Evolutionary conservation across 2,329 filamentous ascomycete species (phyloP), one percentile per base, ranked within the genome.

Genomic region (Onygena corvina): DNA sequence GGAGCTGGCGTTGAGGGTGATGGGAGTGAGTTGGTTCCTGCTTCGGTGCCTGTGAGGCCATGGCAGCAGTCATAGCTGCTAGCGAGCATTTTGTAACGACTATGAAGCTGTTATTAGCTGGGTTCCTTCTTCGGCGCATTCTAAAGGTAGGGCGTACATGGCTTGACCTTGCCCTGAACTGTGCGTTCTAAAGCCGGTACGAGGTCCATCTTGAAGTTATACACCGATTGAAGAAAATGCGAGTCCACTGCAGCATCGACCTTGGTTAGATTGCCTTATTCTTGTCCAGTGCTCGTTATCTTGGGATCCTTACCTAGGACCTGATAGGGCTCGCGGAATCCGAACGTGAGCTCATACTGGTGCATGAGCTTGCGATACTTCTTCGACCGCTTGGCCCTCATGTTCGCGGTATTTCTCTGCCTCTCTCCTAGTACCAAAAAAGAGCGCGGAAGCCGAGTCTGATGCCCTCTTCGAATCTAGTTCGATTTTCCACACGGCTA

Each of bases 241-340:
- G 86, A 85, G 63, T 94, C 89, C 53, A 95, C 81, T 79, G 58
- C 57, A 55, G 50, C 31, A 50, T 16, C 14, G 35, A 46, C 12
- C 8, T 11, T 18, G 4, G 30, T 50, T 49, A 52, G 38, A 35
- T 23, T 48, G 18, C 35, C 31, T 50, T 27, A 8, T n/a, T 23
- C 27, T 21, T 21, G 18, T 3, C 2, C 12, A 9, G 36, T 40
- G 18, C 47, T 52, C 27, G 31, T 21, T 6, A 38, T 46, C 4
- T 20, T 21, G 18, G 29, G 27, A n/a, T 20, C 14, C 71, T 51
- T 70, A 83, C 80, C 73, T 36, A 94, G 72, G 47, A 94, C 83
- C 70, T 96, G 92, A 70, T 95, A 96, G 8, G 92, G 88, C 69
- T 92, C 85, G 58, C 89, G 86, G 67, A 95, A 95, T 53, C 84